Evolutionary conservation across 257 asterid genomes (phyloP).

Genomic region (Vinca minor): DNA sequence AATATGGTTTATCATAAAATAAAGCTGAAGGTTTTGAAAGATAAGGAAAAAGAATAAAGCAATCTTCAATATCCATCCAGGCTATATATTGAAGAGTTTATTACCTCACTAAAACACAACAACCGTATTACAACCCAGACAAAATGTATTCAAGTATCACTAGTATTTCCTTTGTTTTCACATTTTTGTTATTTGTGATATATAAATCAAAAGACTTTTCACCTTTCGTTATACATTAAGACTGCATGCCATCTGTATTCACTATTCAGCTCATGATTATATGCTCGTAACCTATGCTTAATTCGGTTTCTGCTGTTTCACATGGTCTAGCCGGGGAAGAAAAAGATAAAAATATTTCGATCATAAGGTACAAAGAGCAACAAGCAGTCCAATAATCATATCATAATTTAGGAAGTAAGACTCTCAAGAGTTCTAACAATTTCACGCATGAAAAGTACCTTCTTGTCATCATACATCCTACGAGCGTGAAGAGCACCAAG

Average conservation of each 20-base stretch:
- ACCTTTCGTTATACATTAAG: no score
- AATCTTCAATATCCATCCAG: neutral
- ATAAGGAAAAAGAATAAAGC: neutral
- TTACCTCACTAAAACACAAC: neutral
- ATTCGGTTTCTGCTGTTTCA: neutral
- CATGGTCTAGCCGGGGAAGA: neutral
- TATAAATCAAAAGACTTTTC: no score
- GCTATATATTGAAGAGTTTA: neutral
- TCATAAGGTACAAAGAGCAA: no score
- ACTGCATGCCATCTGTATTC: no score
- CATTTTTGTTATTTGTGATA: no score
- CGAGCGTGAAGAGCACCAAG: slow-evolving; percentile 96
- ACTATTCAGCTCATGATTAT: neutral
- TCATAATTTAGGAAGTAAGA: neutral
- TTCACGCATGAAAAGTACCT: slow-evolving; percentile 41
- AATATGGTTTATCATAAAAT: no score
- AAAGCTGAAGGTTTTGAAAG: neutral
- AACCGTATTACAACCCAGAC: neutral
- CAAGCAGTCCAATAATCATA: no score
- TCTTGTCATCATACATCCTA: slow-evolving; percentile 73
- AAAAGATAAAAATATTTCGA: no score
- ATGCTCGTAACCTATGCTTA: neutral
- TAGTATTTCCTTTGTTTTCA: neutral
- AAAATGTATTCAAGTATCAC: neutral
- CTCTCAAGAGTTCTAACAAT: neutral